Conservation (phyloP, 345 rosid genomes). For the Carallia brachiata region DNA sequence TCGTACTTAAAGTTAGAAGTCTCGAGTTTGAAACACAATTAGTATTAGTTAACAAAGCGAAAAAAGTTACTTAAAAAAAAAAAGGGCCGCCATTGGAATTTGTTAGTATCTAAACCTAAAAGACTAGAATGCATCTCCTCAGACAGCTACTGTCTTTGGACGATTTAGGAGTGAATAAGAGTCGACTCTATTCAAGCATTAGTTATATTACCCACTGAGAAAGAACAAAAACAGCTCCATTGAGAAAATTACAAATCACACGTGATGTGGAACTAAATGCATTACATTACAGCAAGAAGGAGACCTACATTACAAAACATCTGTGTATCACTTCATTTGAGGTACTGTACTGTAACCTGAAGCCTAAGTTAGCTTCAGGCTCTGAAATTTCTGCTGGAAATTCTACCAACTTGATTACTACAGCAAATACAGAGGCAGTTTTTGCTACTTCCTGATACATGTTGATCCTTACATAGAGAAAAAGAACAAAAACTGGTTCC, state of each 20-base stretch:
- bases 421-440: neutral
- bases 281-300: neutral
- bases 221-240: neutral
- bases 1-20: no score
- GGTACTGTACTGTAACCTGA: constrained; percentile 10
- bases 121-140: no score
- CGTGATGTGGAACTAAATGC: constrained; percentile 10
- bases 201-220: no score
- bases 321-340: constrained; percentile 27
- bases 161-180: no score
- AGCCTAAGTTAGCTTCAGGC: constrained; percentile 22
- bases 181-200: no score
- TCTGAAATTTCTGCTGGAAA: constrained; percentile 16
- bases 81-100: no score
- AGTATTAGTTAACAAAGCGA: no score
- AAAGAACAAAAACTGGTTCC: constrained; percentile 14
- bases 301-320: constrained; percentile 1
- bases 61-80: neutral
- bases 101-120: no score
- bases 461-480: constrained; percentile 2
- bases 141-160: no score
- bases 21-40: no score
- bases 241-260: neutral
- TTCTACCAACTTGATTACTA: constrained; percentile 11
- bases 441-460: neutral